Conservation (phyloP, 495 filamentous ascomycete genomes). For the Hypomontagnella monticulosa region DNA sequence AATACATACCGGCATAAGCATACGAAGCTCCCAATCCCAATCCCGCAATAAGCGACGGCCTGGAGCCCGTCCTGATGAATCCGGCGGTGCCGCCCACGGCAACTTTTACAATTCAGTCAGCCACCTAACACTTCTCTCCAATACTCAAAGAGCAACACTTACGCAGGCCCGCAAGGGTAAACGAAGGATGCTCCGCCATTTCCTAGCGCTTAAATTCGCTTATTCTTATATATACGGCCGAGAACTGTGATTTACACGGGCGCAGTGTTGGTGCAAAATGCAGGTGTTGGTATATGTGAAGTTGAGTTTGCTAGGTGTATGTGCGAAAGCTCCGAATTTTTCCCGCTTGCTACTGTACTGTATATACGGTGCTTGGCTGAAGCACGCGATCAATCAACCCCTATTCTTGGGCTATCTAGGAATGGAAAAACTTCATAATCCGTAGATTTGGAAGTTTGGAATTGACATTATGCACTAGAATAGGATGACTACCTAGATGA, state of each 20-base stretch:
- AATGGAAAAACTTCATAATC: no score
- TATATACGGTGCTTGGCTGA: not conserved
- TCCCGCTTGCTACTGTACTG: slow-evolving; percentile 20
- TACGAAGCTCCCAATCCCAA: slow-evolving; percentile 37
- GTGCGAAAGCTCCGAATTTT: slow-evolving; percentile 28
- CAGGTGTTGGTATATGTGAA: not conserved
- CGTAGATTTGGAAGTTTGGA: no score
- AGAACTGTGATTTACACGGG: not conserved
- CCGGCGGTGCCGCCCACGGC: slow-evolving; percentile 38
- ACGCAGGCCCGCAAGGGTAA: slow-evolving; percentile 39
- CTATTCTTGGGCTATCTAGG: not conserved
- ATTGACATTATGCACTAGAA: no score
- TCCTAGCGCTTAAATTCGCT: not conserved
- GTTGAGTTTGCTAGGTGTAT: slow-evolving; percentile 7
- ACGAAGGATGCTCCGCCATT: slow-evolving; percentile 42
- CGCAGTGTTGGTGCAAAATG: not conserved
- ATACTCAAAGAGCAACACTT: slow-evolving; percentile 1
- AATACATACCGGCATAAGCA: slow-evolving; percentile 31
- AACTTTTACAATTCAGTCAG: slow-evolving; percentile 16
- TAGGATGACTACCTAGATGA: no score
- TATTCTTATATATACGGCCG: not conserved
- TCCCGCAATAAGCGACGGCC: slow-evolving; percentile 35
- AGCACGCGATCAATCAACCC: not conserved
- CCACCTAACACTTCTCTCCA: not conserved
- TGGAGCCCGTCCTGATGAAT: slow-evolving; percentile 26